These are phyloP conservation scores for Kwoniella bestiolae DNA, from an alignment of 768 basidiomycete genomes.

Conservation along the genomic window DNA sequence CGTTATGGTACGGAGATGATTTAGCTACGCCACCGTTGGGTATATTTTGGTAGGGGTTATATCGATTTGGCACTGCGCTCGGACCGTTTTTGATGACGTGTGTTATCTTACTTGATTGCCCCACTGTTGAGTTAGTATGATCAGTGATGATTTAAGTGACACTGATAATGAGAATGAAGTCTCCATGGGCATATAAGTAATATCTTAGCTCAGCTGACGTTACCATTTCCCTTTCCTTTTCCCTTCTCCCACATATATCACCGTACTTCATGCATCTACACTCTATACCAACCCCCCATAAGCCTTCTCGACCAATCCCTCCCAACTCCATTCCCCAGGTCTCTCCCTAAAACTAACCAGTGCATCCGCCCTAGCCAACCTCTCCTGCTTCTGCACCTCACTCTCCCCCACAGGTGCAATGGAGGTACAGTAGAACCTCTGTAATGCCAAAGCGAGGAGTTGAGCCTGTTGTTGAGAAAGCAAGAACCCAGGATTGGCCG, in stretches of 20 bases:
- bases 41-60: not conserved
- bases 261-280: too few relatives aligned
- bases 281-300: conserved; percentile 53
- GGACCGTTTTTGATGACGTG: not conserved
- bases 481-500: conserved; percentile 40
- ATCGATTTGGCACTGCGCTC: not conserved
- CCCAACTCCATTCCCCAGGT: conserved; percentile 80
- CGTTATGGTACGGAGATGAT: conserved; percentile 9
- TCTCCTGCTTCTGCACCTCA: conserved; percentile 59
- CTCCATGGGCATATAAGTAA: not conserved
- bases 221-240: too few relatives aligned
- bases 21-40: not conserved
- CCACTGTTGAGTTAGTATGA: too few relatives aligned
- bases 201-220: not conserved
- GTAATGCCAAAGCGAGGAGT: conserved; percentile 74
- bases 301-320: conserved; percentile 68
- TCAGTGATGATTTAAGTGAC: too few relatives aligned
- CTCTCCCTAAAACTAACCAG: conserved; percentile 75
- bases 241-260: too few relatives aligned
- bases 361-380: conserved; percentile 61
- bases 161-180: not conserved
- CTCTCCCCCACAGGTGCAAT: conserved; percentile 35
- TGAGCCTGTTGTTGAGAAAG: conserved; percentile 83
- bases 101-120: too few relatives aligned
- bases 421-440: conserved; percentile 72